Percentiles rank a stretch among this genome's conserved stretches.
Evolutionary conservation across 768 basidiomycete species (phyloP).

Genomic region (Tricholoma matsutake): DNA sequence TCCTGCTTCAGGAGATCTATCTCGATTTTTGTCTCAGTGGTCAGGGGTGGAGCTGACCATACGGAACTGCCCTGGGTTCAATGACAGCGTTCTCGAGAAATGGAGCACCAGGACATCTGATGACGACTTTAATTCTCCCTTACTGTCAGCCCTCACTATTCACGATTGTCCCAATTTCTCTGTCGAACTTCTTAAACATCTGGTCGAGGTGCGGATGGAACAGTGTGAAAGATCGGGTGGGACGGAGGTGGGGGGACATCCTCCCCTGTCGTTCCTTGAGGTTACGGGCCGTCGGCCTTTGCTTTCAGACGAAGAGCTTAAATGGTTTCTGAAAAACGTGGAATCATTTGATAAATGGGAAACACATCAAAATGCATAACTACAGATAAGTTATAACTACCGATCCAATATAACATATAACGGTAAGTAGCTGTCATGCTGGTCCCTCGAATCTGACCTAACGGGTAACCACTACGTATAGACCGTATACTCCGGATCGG

Average conservation of each 20-base stretch:
- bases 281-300: neutral
- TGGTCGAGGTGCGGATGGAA: neutral
- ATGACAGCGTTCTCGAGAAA: neutral
- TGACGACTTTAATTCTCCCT: too few species aligned
- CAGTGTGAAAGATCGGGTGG: neutral
- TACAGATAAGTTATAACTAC: neutral
- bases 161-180: neutral
- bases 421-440: too few species aligned
- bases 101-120: neutral
- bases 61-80: neutral
- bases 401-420: neutral
- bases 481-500: too few species aligned
- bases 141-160: neutral
- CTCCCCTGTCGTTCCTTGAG: neutral
- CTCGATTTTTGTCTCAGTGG: neutral
- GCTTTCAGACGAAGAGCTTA: neutral
- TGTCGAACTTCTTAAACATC: neutral
- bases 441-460: too few species aligned
- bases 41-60: neutral
- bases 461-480: too few species aligned
- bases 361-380: neutral
- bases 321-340: neutral
- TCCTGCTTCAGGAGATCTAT: neutral
- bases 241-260: neutral
- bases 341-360: neutral